phyloP scores from a whole-genome alignment of 306 rosid species.

The Macrotyloma uniflorum region DNA sequence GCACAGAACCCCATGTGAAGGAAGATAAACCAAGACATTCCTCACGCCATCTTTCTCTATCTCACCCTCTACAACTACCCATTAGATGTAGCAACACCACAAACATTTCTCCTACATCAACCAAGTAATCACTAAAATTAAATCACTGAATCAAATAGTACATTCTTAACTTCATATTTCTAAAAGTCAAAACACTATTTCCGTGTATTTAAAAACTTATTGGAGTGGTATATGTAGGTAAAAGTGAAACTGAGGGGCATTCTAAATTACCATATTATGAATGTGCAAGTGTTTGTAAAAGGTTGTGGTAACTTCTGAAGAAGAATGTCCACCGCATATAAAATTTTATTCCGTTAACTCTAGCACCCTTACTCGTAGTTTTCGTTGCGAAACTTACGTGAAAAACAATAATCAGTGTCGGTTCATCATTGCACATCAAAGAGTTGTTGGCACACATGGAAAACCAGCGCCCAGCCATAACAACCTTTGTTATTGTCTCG shows the following conservation, averaged over 20 bases:
- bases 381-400: not conserved
- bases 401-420: constrained; percentile 4
- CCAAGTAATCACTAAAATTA: too few relatives aligned
- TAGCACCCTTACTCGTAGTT: not conserved
- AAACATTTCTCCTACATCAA: too few relatives aligned
- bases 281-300: not conserved
- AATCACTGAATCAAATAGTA: too few relatives aligned
- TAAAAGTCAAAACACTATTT: too few relatives aligned
- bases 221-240: not conserved
- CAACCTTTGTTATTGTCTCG: constrained; percentile 10
- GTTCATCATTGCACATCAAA: not conserved
- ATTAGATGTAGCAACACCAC: too few relatives aligned
- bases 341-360: not conserved
- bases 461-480: not conserved
- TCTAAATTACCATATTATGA: not conserved
- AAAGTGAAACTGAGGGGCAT: not conserved
- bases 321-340: not conserved
- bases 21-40: too few relatives aligned
- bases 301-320: not conserved
- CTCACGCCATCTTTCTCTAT: too few relatives aligned
- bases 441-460: not conserved
- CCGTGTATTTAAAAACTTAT: too few relatives aligned
- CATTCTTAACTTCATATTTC: too few relatives aligned
- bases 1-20: too few relatives aligned
- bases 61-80: too few relatives aligned